A percentile compares a stretch with the other conserved stretches of the same genome.
Evolutionary conservation across 1,284 basidiomycete species (phyloP).

Genomic region (Volvariella volvacea): DNA sequence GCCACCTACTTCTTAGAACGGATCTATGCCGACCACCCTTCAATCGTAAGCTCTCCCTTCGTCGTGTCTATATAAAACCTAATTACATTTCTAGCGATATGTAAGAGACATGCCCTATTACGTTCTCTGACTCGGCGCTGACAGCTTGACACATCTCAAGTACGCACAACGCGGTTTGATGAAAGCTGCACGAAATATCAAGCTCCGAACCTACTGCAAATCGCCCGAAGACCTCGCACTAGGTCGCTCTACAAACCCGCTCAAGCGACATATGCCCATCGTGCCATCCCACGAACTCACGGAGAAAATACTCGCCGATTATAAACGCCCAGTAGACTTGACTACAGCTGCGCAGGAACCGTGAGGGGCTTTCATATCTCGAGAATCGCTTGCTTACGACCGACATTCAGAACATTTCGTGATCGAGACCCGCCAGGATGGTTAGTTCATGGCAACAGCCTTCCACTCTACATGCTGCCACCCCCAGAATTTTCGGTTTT

Average conservation of each 20-base stretch:
- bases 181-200: slow-evolving; percentile 64
- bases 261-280: slow-evolving; percentile 45
- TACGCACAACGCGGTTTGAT: slow-evolving; percentile 65
- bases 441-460: slow-evolving; percentile 46
- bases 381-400: not conserved
- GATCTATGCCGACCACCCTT: slow-evolving; percentile 54
- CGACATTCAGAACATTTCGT: slow-evolving; percentile 32
- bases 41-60: slow-evolving; percentile 40
- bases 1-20: slow-evolving; percentile 52
- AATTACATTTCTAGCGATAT: slow-evolving; percentile 40
- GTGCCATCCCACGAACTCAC: slow-evolving; percentile 54
- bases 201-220: slow-evolving; percentile 68
- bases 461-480: slow-evolving; percentile 43
- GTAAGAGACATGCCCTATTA: slow-evolving; percentile 30
- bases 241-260: slow-evolving; percentile 48
- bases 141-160: slow-evolving; percentile 32
- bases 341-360: slow-evolving; percentile 26
- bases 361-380: slow-evolving; percentile 27
- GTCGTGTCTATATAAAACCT: not conserved
- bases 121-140: not conserved
- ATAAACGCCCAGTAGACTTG: slow-evolving; percentile 35
- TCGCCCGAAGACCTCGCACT: slow-evolving; percentile 53
- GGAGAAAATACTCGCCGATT: slow-evolving; percentile 44
- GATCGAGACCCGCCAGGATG: slow-evolving; percentile 57
- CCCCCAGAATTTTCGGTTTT: slow-evolving; percentile 41